Evolutionary conservation across 306 rosid species (phyloP).

Genomic region (Quercus cerris): DNA sequence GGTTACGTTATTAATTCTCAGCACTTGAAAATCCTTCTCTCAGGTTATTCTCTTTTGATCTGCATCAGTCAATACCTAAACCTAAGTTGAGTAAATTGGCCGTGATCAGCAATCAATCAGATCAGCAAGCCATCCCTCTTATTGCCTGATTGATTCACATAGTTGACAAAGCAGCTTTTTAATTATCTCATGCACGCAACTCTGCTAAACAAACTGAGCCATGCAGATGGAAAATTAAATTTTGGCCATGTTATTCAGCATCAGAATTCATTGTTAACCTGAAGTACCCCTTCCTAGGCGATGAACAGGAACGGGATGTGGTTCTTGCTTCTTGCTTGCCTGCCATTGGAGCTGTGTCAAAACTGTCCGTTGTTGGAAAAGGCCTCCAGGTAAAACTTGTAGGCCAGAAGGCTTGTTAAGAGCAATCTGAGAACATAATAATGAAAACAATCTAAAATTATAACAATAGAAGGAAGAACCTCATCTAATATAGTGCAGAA

Average conservation of each 20-base stretch:
- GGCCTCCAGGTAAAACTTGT: slow-evolving; percentile 96
- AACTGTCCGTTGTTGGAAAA: slow-evolving; percentile 95
- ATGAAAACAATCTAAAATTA: not conserved
- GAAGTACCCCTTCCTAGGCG: slow-evolving; percentile 98
- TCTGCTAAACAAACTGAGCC: slow-evolving; percentile 17
- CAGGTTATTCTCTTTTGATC: not conserved
- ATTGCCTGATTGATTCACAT: not conserved
- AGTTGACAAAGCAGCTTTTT: not conserved
- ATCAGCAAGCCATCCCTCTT: slow-evolving; percentile 9
- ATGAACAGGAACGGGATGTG: slow-evolving; percentile 80
- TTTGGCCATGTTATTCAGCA: not conserved
- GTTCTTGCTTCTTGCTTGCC: slow-evolving; percentile 40
- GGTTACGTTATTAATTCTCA: not conserved
- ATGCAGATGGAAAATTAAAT: not conserved
- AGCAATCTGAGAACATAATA: slow-evolving; percentile 59
- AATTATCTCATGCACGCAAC: slow-evolving; percentile 5
- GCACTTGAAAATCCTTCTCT: not conserved
- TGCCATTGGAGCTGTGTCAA: slow-evolving; percentile 73
- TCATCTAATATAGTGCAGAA: not conserved
- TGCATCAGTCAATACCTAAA: not conserved
- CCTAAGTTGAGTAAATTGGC: not conserved
- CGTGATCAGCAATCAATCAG: not conserved
- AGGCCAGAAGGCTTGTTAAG: slow-evolving; percentile 85
- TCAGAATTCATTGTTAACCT: slow-evolving; percentile 48
- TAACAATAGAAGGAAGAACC: not conserved